Evolutionary conservation across 2,329 filamentous ascomycete species (phyloP).

Genomic region (Ophiostoma australiae): DNA sequence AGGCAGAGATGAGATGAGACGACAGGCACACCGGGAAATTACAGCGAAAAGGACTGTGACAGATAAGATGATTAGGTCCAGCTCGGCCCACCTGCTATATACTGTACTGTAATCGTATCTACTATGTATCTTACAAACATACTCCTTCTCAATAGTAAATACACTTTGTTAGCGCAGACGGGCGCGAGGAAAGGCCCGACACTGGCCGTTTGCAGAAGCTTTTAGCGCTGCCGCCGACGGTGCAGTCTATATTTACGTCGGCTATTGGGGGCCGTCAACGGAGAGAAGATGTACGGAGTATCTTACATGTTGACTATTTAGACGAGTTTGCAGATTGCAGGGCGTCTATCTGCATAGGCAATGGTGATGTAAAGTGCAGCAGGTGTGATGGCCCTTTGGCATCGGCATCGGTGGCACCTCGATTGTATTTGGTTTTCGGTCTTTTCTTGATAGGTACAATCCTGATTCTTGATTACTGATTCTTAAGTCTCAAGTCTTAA

Average conservation of each 20-base stretch:
- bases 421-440: neutral
- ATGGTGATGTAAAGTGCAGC: neutral
- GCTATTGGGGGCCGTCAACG: neutral
- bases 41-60: neutral
- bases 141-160: too few relatives aligned
- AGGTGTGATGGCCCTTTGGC: neutral
- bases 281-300: too few relatives aligned
- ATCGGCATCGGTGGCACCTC: too few relatives aligned
- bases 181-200: slow-evolving; percentile 7
- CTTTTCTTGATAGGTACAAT: too few relatives aligned
- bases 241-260: neutral
- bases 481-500: too few relatives aligned
- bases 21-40: neutral
- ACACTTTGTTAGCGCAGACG: neutral
- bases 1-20: neutral
- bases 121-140: too few relatives aligned
- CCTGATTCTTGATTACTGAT: too few relatives aligned
- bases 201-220: slow-evolving; percentile 1
- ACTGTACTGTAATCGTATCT: too few relatives aligned
- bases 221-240: neutral
- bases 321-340: too few relatives aligned
- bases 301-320: too few relatives aligned
- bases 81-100: neutral
- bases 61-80: neutral
- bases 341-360: neutral